A percentile compares a stretch with the other conserved stretches of the same genome.
Evolutionary conservation across 2,329 filamentous ascomycete genomes (phyloP).

Genomic region (Calonectria multiphialidica): DNA sequence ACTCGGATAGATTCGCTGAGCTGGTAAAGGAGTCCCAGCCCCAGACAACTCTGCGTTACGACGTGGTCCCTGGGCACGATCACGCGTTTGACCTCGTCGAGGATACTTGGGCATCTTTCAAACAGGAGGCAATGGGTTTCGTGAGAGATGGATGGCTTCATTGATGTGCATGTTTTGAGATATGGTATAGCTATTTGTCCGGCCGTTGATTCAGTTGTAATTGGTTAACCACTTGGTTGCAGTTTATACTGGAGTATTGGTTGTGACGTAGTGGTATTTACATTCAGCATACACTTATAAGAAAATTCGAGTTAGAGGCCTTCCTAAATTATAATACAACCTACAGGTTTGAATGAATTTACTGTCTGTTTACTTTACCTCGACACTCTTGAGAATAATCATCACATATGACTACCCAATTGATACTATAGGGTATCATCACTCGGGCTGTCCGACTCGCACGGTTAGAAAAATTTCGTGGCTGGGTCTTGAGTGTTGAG

Average conservation of each 20-base stretch:
- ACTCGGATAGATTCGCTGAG: constrained; percentile 23
- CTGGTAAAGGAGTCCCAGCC: constrained; percentile 22
- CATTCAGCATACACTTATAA: too few species aligned
- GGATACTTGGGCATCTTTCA: constrained; percentile 29
- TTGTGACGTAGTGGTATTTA: too few species aligned
- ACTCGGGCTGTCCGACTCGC: not conserved
- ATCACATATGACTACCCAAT: not conserved
- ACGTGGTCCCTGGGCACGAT: constrained; percentile 30
- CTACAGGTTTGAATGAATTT: too few species aligned
- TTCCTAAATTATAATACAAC: too few species aligned
- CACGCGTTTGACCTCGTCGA: constrained; percentile 39
- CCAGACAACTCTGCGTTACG: constrained; percentile 23
- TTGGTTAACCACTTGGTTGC: too few species aligned
- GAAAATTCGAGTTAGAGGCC: too few species aligned
- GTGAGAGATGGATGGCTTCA: constrained; percentile 33
- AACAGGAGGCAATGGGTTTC: constrained; percentile 30
- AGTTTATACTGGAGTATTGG: too few species aligned
- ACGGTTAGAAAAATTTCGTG: not conserved
- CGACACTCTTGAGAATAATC: too few species aligned
- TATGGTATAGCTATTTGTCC: too few species aligned
- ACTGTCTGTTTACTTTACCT: too few species aligned
- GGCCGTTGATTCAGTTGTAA: too few species aligned
- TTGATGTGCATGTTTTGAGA: not conserved
- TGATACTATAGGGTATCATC: not conserved
- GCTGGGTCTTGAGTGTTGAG: too few species aligned